Evolutionary conservation across 1,284 basidiomycete species (phyloP).

Genomic region (Rhodotorula mucilaginosa): DNA sequence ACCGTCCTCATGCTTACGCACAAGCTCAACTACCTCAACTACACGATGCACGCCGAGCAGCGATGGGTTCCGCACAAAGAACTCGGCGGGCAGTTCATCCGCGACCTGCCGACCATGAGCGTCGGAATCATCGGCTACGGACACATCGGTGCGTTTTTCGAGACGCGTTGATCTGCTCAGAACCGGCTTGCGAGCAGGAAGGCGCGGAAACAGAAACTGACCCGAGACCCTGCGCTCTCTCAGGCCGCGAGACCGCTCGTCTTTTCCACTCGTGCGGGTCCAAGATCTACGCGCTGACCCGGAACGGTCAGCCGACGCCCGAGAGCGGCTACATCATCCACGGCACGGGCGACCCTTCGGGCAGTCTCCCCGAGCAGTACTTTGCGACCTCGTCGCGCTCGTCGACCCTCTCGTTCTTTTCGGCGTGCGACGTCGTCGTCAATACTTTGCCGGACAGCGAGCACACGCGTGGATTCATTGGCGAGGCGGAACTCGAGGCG

Average conservation of each 20-base stretch:
- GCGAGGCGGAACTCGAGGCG: constrained; percentile 16
- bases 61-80: constrained; percentile 23
- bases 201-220: no score
- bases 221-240: no score
- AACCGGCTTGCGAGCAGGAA: no score
- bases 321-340: constrained; percentile 34
- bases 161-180: no score
- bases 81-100: constrained; percentile 27
- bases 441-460: constrained; percentile 33
- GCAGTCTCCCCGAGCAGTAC: constrained; percentile 16
- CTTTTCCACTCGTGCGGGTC: constrained; percentile 19
- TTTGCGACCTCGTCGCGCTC: constrained; percentile 12
- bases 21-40: constrained; percentile 14
- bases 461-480: constrained; percentile 15
- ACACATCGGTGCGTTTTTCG: constrained; percentile 18
- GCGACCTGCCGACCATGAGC: constrained; percentile 16
- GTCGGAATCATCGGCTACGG: constrained; percentile 37
- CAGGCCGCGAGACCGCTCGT: constrained; percentile 28
- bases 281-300: constrained; percentile 24
- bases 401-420: constrained; percentile 22
- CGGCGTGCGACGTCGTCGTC: constrained; percentile 41
- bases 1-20: constrained; percentile 24
- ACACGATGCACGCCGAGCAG: constrained; percentile 13
- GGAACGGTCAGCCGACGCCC: constrained; percentile 14
- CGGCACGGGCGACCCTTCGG: constrained; percentile 44